A percentile compares a stretch with the other conserved stretches of the same genome.
phyloP scores from a whole-genome alignment of 108 stramenopile genomes.

The Skeletonema grethae region DNA sequence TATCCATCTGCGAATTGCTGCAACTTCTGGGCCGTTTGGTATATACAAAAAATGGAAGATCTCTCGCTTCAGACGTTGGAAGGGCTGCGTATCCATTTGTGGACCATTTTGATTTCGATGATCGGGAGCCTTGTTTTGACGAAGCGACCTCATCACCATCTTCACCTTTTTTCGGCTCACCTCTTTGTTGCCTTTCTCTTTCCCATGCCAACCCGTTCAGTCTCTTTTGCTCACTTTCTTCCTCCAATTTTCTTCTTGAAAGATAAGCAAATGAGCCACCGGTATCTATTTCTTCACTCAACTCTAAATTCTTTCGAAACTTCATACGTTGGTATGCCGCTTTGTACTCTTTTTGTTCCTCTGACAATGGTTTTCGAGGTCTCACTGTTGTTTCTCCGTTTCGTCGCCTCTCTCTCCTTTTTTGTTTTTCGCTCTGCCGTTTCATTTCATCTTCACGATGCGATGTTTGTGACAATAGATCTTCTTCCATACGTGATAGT shows the following conservation, averaged over 20 bases:
- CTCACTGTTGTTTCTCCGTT: background rate
- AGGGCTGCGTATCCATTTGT: slow-evolving; percentile 33
- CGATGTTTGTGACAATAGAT: slow-evolving; percentile 30
- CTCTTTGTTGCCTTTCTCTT: slow-evolving; percentile 4
- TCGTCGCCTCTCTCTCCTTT: background rate
- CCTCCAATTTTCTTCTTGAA: slow-evolving; percentile 13
- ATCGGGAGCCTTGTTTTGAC: background rate
- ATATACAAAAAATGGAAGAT: slow-evolving; percentile 38
- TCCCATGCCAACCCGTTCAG: slow-evolving; percentile 20
- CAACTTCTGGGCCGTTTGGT: slow-evolving; percentile 4
- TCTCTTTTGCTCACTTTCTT: slow-evolving; percentile 17
- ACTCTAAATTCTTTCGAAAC: slow-evolving; percentile 24
- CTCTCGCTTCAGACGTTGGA: slow-evolving; percentile 11
- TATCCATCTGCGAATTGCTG: background rate
- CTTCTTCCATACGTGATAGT: slow-evolving; percentile 37
- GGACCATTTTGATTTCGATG: background rate
- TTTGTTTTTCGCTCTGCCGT: slow-evolving; percentile 23
- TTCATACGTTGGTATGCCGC: slow-evolving; percentile 16
- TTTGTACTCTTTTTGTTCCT: slow-evolving; percentile 16
- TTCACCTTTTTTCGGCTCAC: background rate
- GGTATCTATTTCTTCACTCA: slow-evolving; percentile 32
- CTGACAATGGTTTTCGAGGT: slow-evolving; percentile 7
- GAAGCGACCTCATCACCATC: slow-evolving; percentile 3
- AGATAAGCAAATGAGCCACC: slow-evolving; percentile 42
- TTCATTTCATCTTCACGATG: slow-evolving; percentile 40